These are phyloP conservation scores for Apiospora malaysiana DNA, from an alignment of 2,329 filamentous ascomycete genomes.

Conservation along the genomic window DNA sequence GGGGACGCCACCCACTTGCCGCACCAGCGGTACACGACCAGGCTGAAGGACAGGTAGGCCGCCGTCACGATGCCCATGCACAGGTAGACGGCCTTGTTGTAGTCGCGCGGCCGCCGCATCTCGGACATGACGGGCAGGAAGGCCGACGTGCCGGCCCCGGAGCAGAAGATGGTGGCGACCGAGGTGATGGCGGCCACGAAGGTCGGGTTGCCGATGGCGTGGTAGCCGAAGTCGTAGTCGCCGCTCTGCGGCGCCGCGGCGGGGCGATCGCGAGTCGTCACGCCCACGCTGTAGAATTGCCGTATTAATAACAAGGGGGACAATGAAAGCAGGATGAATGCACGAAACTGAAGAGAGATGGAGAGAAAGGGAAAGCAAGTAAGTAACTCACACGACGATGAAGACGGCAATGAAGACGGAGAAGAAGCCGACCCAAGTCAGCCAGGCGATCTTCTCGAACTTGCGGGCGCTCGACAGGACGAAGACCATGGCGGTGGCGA, in stretches of 20 bases:
- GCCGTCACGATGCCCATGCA: constrained; percentile 64
- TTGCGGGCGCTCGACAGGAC: constrained; percentile 59
- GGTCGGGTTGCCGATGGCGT: constrained; percentile 58
- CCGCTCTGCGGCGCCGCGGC: constrained; percentile 66
- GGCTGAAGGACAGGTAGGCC: constrained; percentile 62
- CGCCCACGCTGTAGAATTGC: constrained; percentile 49
- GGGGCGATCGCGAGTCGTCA: constrained; percentile 62
- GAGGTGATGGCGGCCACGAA: constrained; percentile 66
- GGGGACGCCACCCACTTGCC: constrained; percentile 68
- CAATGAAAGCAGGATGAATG: background rate
- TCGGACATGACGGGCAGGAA: constrained; percentile 71
- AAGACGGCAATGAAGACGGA: constrained; percentile 64
- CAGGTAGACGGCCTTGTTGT: constrained; percentile 63
- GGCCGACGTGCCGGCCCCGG: constrained; percentile 62
- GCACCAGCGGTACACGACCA: constrained; percentile 67
- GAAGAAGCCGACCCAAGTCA: constrained; percentile 65
- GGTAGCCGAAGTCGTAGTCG: constrained; percentile 64
- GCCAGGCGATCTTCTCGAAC: constrained; percentile 65
- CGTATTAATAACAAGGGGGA: background rate
- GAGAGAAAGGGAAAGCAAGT: background rate
- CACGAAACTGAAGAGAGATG: background rate
- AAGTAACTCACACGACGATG: constrained; percentile 54
- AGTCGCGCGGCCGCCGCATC: constrained; percentile 65
- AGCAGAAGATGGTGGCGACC: constrained; percentile 64
- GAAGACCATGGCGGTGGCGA: constrained; percentile 57